These are phyloP conservation scores for Hanseniaspora valbyensis DNA, from an alignment of 805 yeast species.

Conservation along the genomic window DNA sequence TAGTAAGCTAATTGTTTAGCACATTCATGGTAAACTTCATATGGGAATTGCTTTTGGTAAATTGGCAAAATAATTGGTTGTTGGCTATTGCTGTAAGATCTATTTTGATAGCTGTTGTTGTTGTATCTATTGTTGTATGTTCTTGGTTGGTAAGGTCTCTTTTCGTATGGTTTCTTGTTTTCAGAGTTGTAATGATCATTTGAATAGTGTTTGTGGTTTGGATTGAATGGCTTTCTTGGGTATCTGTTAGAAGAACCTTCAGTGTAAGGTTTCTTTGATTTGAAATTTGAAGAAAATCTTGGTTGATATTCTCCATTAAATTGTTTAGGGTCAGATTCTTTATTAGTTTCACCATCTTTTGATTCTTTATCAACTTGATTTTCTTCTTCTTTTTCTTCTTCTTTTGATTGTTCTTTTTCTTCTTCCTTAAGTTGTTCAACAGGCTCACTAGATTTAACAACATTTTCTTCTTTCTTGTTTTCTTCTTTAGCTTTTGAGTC, in stretches of 20 bases:
- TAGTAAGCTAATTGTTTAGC: constrained; percentile 73
- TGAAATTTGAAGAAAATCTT: constrained; percentile 16
- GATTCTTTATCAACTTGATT: not conserved
- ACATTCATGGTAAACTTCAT: constrained; percentile 26
- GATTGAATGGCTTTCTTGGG: not conserved
- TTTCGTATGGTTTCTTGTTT: constrained; percentile 15
- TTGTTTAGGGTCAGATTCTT: not conserved
- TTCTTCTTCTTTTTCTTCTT: no score
- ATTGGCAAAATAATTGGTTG: constrained; percentile 8
- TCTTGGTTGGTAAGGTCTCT: not conserved
- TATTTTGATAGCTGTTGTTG: constrained; percentile 17
- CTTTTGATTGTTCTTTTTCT: not conserved
- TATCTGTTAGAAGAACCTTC: not conserved
- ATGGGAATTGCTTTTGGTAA: constrained; percentile 17
- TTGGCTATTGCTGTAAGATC: constrained; percentile 18
- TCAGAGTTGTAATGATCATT: not conserved
- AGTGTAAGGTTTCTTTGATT: not conserved
- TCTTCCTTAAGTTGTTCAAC: no score
- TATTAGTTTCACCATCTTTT: not conserved
- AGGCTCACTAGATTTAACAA: no score
- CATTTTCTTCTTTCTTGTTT: not conserved
- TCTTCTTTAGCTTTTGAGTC: not conserved
- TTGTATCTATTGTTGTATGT: constrained; percentile 15
- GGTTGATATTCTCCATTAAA: not conserved
- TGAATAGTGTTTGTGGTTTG: constrained; percentile 1